phyloP scores from a whole-genome alignment of 2,329 filamentous ascomycete genomes.

The Botrytis paeoniae region DNA sequence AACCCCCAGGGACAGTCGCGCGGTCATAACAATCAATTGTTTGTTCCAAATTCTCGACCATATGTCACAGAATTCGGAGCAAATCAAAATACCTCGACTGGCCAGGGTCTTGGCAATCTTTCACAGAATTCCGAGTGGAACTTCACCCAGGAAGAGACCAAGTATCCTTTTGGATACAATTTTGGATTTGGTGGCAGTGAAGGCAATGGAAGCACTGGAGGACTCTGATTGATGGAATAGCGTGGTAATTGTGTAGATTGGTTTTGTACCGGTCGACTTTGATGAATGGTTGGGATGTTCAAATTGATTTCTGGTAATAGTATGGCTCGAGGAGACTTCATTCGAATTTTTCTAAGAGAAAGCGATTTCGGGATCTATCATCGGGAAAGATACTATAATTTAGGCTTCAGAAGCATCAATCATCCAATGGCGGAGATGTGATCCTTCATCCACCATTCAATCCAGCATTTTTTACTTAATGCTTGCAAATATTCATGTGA shows the following conservation, averaged over 20 bases:
- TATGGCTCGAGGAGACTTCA: neutral
- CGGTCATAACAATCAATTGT: conserved; percentile 12
- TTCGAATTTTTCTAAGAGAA: neutral
- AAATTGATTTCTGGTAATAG: neutral
- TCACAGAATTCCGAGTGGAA: conserved; percentile 5
- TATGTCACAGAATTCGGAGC: neutral
- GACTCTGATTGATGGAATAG: neutral
- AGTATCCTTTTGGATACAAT: conserved; percentile 12
- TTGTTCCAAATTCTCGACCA: neutral
- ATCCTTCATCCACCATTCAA: neutral
- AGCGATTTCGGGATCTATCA: neutral
- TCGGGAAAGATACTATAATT: neutral
- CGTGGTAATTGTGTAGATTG: neutral
- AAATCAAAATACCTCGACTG: neutral
- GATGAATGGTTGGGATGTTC: neutral
- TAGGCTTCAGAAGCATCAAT: neutral
- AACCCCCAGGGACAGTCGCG: neutral
- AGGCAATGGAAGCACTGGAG: neutral
- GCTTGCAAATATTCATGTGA: neutral
- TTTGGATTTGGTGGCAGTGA: conserved; percentile 4
- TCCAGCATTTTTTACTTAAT: neutral
- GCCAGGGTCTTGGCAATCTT: neutral
- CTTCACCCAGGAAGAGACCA: neutral
- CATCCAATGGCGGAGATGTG: neutral
- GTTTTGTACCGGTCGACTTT: neutral